Conservation (phyloP, 331 rosid genomes). For the Stylosanthes scabra region DNA sequence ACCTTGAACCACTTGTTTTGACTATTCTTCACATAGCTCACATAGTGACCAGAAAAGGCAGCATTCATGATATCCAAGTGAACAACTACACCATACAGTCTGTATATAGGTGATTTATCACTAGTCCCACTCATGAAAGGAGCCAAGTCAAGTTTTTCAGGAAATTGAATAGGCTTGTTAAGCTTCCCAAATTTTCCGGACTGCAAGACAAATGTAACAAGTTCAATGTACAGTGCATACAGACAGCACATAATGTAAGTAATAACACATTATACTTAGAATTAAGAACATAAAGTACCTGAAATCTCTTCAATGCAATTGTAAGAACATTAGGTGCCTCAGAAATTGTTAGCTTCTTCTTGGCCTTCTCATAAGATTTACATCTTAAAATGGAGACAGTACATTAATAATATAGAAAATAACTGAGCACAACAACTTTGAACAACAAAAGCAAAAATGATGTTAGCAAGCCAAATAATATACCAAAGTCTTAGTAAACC, state of each 20-base stretch:
- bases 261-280: slow-evolving; percentile 14
- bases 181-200: slow-evolving; percentile 98
- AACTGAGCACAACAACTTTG: slow-evolving; percentile 3
- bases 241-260: slow-evolving; percentile 23
- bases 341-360: slow-evolving; percentile 85
- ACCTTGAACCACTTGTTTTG: slow-evolving; percentile 97
- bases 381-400: slow-evolving; percentile 59
- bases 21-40: slow-evolving; percentile 84
- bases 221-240: slow-evolving; percentile 24
- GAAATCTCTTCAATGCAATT: slow-evolving; percentile 93
- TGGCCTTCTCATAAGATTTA: slow-evolving; percentile 95
- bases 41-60: slow-evolving; percentile 96
- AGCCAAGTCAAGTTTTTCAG: slow-evolving; percentile 83
- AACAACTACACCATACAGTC: slow-evolving; percentile 89
- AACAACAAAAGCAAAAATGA: neutral
- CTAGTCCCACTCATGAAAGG: slow-evolving; percentile 94
- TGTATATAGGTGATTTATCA: slow-evolving; percentile 85
- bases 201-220: slow-evolving; percentile 51
- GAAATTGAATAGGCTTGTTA: slow-evolving; percentile 85
- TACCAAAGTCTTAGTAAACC: neutral
- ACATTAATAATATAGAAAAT: slow-evolving; percentile 30
- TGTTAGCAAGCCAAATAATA: slow-evolving; percentile 1
- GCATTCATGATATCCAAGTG: slow-evolving; percentile 97
- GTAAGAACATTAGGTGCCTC: slow-evolving; percentile 99
- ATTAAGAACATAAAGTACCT: slow-evolving; percentile 57